Evolutionary conservation across 305 asterid genomes (phyloP).

Genomic region (Fraxinus greggii): DNA sequence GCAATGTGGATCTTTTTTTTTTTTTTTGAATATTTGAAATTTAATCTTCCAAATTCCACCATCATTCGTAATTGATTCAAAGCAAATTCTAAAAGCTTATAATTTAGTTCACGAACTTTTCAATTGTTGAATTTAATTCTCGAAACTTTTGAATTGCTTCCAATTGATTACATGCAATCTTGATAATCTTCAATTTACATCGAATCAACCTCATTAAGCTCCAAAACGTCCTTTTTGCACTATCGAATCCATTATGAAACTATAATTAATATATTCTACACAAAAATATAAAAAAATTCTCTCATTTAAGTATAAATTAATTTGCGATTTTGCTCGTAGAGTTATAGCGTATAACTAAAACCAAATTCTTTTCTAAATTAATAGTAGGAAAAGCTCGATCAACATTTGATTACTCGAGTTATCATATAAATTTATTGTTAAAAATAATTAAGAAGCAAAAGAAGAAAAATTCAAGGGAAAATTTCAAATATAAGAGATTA

Average conservation of each 20-base stretch:
- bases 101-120: background rate
- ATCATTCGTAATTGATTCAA: background rate
- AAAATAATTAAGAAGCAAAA: no score
- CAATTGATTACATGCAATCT: background rate
- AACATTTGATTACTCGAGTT: background rate
- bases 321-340: no score
- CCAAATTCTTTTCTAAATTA: background rate
- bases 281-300: no score
- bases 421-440: no score
- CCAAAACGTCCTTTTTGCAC: no score
- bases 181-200: background rate
- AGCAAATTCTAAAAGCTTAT: background rate
- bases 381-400: background rate
- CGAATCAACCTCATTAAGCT: background rate
- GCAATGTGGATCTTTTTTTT: background rate
- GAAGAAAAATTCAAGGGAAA: no score
- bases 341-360: no score
- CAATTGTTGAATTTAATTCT: background rate
- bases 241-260: no score
- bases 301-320: no score
- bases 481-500: no score
- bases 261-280: no score
- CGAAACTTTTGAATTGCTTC: background rate
- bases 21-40: no score
- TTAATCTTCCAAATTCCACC: background rate